phyloP scores from a whole-genome alignment of 2,329 filamentous ascomycete genomes.

The Diplocarpon rosae region DNA sequence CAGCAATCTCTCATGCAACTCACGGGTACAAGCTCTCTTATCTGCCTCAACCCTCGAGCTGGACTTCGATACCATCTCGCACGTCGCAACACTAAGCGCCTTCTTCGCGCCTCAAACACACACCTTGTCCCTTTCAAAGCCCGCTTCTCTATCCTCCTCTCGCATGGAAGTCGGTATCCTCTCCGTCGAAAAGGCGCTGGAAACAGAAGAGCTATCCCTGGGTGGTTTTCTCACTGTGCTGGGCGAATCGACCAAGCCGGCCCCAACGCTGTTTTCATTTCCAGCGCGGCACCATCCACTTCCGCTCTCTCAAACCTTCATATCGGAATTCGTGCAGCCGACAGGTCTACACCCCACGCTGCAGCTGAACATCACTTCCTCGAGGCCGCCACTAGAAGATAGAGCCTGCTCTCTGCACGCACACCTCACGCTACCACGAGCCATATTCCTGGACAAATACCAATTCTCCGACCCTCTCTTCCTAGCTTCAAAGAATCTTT shows the following conservation, averaged over 20 bases:
- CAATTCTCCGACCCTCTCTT: conserved; percentile 70
- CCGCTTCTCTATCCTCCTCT: conserved; percentile 28
- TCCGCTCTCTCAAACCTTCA: conserved; percentile 43
- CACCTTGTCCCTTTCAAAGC: conserved; percentile 20
- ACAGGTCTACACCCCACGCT: conserved; percentile 78
- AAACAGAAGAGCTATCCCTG: conserved; percentile 65
- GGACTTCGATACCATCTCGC: conserved; percentile 61
- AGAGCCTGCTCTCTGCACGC: conserved; percentile 63
- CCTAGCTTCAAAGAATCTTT: conserved; percentile 68
- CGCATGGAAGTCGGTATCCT: conserved; percentile 76
- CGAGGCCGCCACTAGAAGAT: conserved; percentile 38
- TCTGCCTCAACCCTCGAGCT: conserved; percentile 60
- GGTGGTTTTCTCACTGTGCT: conserved; percentile 70
- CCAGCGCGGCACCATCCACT: conserved; percentile 59
- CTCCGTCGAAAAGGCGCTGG: conserved; percentile 49
- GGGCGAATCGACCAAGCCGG: conserved; percentile 60
- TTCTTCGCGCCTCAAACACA: conserved; percentile 42
- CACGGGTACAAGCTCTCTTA: conserved; percentile 34
- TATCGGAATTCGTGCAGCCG: conserved; percentile 53
- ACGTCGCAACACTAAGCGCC: conserved; percentile 52
- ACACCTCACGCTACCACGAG: conserved; percentile 71
- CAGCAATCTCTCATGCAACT: conserved; percentile 37
- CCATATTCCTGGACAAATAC: conserved; percentile 79
- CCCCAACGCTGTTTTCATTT: conserved; percentile 73
- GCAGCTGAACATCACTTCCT: conserved; percentile 50